Conservation (phyloP, 2,329 filamentous ascomycete genomes). For the Lachnellula arida region DNA sequence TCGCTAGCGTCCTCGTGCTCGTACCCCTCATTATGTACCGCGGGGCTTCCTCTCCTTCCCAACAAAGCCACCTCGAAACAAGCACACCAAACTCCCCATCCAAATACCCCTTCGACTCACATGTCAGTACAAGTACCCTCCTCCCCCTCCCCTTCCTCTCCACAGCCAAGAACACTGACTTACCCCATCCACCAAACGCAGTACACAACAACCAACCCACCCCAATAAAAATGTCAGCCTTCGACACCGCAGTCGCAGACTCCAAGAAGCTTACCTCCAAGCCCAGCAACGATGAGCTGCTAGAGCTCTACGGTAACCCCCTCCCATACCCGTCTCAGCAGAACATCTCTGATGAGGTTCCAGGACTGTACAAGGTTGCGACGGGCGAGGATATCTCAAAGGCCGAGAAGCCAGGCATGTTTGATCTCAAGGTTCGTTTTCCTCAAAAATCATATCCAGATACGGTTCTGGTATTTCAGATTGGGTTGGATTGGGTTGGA, state of each 20-base stretch:
- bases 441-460: neutral
- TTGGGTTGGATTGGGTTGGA: neutral
- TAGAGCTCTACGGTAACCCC: conserved; percentile 35
- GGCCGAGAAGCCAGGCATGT: conserved; percentile 60
- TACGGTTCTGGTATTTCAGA: neutral
- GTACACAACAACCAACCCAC: neutral
- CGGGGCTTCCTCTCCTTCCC: neutral
- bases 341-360: neutral
- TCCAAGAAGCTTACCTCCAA: conserved; percentile 64
- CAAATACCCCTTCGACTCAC: neutral
- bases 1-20: neutral
- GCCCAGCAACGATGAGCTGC: conserved; percentile 59
- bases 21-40: neutral
- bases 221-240: conserved; percentile 32
- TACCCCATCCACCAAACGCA: no score
- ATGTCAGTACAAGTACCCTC: neutral
- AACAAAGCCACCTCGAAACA: no score
- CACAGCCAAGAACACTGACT: no score
- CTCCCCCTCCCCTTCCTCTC: no score
- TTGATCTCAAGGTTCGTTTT: conserved; percentile 57
- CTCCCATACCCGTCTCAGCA: neutral
- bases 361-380: conserved; percentile 56
- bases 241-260: conserved; percentile 55
- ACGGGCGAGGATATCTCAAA: conserved; percentile 51
- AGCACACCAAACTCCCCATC: no score